These are phyloP conservation scores for Angomonas desouzai DNA, from an alignment of 208 protist genomes.

Conservation along the genomic window DNA sequence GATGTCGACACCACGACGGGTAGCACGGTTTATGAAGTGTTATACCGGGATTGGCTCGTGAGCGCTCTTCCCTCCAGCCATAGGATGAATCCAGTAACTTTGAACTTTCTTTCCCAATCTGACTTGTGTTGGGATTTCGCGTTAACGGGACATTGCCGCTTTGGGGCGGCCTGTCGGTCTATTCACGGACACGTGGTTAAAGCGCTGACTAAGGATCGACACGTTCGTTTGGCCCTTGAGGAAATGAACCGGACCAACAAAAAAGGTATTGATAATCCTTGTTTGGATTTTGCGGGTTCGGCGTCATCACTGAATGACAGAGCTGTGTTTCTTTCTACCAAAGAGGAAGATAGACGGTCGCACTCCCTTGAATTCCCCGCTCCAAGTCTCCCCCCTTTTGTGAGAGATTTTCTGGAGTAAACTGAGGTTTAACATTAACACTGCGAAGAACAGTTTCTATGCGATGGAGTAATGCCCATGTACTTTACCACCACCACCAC, in stretches of 20 bases:
- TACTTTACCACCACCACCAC: not conserved
- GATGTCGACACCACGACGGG: constrained; percentile 41
- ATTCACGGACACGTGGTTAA: constrained; percentile 42
- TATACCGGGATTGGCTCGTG: constrained; percentile 47
- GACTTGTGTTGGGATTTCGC: constrained; percentile 52
- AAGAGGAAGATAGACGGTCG: not conserved
- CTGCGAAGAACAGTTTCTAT: no score
- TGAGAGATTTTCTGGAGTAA: no score
- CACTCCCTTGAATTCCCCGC: not conserved
- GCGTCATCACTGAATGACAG: constrained; percentile 2
- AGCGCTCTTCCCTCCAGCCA: constrained; percentile 17
- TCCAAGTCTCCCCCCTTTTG: not conserved
- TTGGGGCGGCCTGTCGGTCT: constrained; percentile 31
- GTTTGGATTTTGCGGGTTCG: not conserved
- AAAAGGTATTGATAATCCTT: no score
- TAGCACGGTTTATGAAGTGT: constrained; percentile 44
- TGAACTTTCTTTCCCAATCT: constrained; percentile 48
- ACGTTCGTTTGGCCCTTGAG: constrained; percentile 32
- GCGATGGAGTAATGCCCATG: not conserved
- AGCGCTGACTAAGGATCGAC: constrained; percentile 43
- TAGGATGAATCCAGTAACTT: constrained; percentile 17
- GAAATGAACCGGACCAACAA: no score
- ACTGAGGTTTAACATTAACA: no score
- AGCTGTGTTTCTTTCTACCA: not conserved
- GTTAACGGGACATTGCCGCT: constrained; percentile 35